Base-by-base conservation (phyloP, 2,329 filamentous ascomycete genomes). In the Exserohilum rostratum region DNA sequence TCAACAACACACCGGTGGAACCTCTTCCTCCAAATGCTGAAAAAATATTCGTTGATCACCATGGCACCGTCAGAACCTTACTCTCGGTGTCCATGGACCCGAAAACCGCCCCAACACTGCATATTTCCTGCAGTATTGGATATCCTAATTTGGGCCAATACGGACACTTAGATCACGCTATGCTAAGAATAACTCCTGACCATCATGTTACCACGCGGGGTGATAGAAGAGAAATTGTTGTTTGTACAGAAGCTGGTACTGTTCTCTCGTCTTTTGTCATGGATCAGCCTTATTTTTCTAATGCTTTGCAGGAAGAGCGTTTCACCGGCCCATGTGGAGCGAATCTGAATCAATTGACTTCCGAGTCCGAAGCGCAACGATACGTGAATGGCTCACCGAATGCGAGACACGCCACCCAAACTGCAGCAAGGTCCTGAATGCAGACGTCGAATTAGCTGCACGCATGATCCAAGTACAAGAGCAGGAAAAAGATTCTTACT, bases 361-460 rank as follows among this genome's bases (percentile, higher is more conserved):
- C 46, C n/a, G 12, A 33, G 15, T 34, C 22, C 34, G 46, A 18
- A 48, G 46, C 12, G 27, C 25, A 22, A 39, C 46, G 13, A 48
- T 48, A n/a, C 35, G 35, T 20, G 17, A 11, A 18, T 48, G 46
- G 46, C 46, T 48, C 6, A 39, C 34, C 13, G 35, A 48, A 12
- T 48, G 46, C 33, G 13, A 39, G 27, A 33, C 46, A 31, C 17
- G 15, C 4, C 46, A 48, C 31, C 22, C 35, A 20, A 10, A 10
- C 5, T 48, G 46, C 12, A 11, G 17, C 10, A 48, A 29, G 13
- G 13, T 25, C 3, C 17, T 17, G 25, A 31, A 20, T 11, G 11
- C 34, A 30, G 25, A 39, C 4, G 17, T 17, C 15, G 25, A 35
- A 25, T 20, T 48, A 29, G 25, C 46, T 39, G 27, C 46, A 11